A percentile compares a stretch with the other conserved stretches of the same genome.
These are phyloP conservation scores for Hericium coralloides DNA, from an alignment of 768 basidiomycete genomes.

Conservation along the genomic window DNA sequence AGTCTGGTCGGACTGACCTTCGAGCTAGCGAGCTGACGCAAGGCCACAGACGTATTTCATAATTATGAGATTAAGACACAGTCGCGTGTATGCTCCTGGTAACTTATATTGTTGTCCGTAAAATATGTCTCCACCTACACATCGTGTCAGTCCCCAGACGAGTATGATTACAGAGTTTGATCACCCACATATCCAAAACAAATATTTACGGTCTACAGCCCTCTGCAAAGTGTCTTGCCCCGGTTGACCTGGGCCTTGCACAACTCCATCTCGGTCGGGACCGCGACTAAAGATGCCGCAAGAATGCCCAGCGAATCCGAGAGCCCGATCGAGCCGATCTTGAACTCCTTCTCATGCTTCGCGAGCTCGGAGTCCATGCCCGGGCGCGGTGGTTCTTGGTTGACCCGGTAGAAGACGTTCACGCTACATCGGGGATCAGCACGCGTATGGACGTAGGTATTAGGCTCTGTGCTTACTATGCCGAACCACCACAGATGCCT, in stretches of 20 bases:
- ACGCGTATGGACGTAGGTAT: slow-evolving; percentile 6
- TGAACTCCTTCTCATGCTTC: slow-evolving; percentile 78
- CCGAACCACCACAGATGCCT: slow-evolving; percentile 87
- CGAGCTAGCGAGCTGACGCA: neutral
- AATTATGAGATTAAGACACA: neutral
- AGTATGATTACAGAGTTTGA: too few relatives aligned
- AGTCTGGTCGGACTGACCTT: slow-evolving; percentile 2
- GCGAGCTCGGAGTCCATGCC: slow-evolving; percentile 45
- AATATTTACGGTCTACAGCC: slow-evolving; percentile 10
- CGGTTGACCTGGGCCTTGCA: slow-evolving; percentile 63
- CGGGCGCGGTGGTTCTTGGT: slow-evolving; percentile 51
- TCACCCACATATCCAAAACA: neutral
- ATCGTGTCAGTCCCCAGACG: too few relatives aligned
- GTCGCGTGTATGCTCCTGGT: neutral
- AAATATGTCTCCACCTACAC: too few relatives aligned
- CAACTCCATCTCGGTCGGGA: slow-evolving; percentile 70
- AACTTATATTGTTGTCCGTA: too few relatives aligned
- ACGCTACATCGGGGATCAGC: slow-evolving; percentile 40
- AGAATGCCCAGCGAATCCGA: slow-evolving; percentile 71
- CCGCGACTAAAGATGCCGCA: slow-evolving; percentile 51
- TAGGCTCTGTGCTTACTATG: slow-evolving; percentile 56
- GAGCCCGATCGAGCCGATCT: slow-evolving; percentile 85
- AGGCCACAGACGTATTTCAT: neutral
- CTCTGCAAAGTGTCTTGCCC: slow-evolving; percentile 63
- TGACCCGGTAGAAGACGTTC: slow-evolving; percentile 79